Percentiles rank a stretch among this genome's conserved stretches.
Evolutionary conservation across 2,329 filamentous ascomycete genomes (phyloP).

Genomic region (Diaporthe sp.): DNA sequence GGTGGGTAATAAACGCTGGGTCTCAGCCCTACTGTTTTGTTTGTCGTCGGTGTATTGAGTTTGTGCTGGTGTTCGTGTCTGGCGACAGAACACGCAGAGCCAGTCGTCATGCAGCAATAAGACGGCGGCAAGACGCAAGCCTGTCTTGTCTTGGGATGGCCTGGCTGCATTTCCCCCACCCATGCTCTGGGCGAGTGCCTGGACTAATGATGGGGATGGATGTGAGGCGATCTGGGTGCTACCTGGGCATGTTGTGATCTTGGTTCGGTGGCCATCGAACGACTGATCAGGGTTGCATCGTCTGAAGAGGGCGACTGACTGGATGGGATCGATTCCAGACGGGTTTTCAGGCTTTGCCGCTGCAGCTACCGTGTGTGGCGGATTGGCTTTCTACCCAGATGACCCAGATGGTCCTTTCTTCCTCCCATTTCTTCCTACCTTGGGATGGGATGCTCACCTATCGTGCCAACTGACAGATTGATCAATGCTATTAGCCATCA

Average conservation of each 20-base stretch:
- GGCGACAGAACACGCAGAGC: not conserved
- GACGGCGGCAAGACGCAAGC: constrained; percentile 14
- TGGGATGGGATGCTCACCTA: not conserved
- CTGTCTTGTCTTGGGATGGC: not conserved
- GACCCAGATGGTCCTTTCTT: not conserved
- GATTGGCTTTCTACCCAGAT: not conserved
- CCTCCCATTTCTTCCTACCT: not conserved
- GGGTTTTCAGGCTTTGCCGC: not conserved
- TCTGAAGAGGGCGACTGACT: not conserved
- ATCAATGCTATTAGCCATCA: too few species aligned
- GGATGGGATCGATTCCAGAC: constrained; percentile 7
- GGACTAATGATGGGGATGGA: not conserved
- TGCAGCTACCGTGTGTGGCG: not conserved
- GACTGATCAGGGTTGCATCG: constrained; percentile 18
- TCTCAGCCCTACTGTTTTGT: constrained; percentile 9
- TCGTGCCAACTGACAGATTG: too few species aligned
- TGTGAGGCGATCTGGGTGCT: not conserved
- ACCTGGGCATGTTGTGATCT: not conserved
- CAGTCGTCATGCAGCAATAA: constrained; percentile 16
- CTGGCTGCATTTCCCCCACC: not conserved
- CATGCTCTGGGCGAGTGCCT: not conserved
- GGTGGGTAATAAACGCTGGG: not conserved
- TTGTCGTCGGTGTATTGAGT: not conserved
- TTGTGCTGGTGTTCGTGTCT: not conserved
- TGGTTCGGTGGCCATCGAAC: not conserved